Percentiles rank a stretch among this genome's conserved stretches.
These are phyloP conservation scores for Vaccinium vitisidaea DNA, from an alignment of 148 eudicot genomes.

Conservation along the genomic window DNA sequence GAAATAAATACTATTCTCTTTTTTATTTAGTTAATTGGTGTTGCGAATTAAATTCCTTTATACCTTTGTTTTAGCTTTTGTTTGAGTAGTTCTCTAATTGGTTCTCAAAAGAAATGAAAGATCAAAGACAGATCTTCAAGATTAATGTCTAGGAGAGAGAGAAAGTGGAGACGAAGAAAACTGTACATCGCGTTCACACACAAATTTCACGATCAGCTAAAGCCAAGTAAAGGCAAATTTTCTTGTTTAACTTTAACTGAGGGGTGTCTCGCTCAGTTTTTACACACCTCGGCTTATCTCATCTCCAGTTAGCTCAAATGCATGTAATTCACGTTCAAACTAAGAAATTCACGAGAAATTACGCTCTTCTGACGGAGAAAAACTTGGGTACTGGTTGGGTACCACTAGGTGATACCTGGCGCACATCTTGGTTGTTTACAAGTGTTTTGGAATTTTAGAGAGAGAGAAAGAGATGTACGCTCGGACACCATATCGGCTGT, in stretches of 20 bases:
- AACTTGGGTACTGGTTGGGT: no score
- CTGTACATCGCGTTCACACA: not conserved
- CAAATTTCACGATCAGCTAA: not conserved
- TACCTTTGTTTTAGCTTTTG: not conserved
- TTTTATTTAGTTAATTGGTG: not conserved
- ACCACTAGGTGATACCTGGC: no score
- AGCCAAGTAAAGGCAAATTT: constrained; percentile 15
- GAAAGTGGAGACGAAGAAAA: constrained; percentile 6
- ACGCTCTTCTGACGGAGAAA: no score
- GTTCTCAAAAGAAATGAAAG: constrained; percentile 7
- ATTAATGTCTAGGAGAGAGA: not conserved
- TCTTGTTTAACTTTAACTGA: not conserved
- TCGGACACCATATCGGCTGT: no score
- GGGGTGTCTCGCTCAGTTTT: no score
- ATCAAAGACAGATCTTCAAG: not conserved
- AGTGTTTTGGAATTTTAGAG: no score
- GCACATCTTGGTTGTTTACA: no score
- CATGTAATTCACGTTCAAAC: no score
- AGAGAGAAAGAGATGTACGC: no score
- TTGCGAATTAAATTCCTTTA: not conserved
- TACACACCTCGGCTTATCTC: no score
- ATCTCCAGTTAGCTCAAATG: no score
- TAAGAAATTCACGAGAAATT: no score
- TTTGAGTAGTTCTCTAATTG: not conserved
- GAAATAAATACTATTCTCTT: constrained; percentile 12